Evolutionary conservation across 768 basidiomycete species (phyloP).

Genomic region (Suillus variegatus): DNA sequence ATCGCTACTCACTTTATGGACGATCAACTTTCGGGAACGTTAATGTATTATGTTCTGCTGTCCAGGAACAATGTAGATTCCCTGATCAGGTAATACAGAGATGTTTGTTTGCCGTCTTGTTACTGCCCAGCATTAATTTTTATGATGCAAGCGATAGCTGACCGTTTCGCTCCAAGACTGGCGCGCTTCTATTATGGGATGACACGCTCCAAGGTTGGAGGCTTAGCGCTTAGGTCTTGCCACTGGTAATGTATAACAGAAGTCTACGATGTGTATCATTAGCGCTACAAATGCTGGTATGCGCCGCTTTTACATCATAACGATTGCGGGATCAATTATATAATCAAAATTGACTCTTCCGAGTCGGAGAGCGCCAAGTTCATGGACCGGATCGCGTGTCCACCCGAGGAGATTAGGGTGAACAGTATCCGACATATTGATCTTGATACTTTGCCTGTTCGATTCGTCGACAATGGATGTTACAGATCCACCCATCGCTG

Average conservation of each 20-base stretch:
- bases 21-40: neutral
- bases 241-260: too few species aligned
- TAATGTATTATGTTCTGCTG: neutral
- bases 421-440: conserved; percentile 35
- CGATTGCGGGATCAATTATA: too few species aligned
- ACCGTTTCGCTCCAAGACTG: neutral
- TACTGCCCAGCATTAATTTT: neutral
- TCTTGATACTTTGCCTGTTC: conserved; percentile 50
- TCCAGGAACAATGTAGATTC: neutral
- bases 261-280: too few species aligned
- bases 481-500: conserved; percentile 16
- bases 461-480: conserved; percentile 37
- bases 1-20: neutral
- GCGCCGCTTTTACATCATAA: too few species aligned
- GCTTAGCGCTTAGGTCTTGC: neutral
- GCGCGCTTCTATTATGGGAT: neutral
- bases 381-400: too few species aligned
- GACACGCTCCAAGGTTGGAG: neutral
- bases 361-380: too few species aligned
- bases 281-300: too few species aligned
- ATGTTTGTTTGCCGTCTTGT: neutral
- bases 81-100: neutral
- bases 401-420: conserved; percentile 88
- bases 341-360: too few species aligned
- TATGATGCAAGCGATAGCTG: neutral